Percentiles rank a stretch among this genome's conserved stretches.
Evolutionary conservation across 768 basidiomycete species (phyloP).

Genomic region (Boletus rufocinnamomeus): DNA sequence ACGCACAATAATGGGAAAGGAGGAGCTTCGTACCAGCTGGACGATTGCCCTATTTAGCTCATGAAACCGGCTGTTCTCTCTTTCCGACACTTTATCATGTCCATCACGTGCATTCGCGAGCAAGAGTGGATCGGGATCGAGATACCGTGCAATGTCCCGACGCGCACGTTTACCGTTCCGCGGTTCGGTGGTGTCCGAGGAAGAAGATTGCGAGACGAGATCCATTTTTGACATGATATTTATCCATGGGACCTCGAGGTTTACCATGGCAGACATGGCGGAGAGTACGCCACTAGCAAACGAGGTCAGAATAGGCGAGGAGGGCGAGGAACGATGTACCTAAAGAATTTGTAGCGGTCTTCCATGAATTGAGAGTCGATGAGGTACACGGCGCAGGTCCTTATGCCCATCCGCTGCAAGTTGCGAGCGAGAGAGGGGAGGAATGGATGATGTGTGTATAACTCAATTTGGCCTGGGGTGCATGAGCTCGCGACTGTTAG

Average conservation of each 20-base stretch:
- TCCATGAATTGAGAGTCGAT: slow-evolving; percentile 99
- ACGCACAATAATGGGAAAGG: neutral
- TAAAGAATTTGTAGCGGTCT: slow-evolving; percentile 97
- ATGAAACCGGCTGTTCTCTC: slow-evolving; percentile 86
- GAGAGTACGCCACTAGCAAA: slow-evolving; percentile 80
- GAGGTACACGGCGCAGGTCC: slow-evolving; percentile 88
- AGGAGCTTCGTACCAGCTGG: slow-evolving; percentile 66
- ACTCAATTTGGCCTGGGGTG: slow-evolving; percentile 86
- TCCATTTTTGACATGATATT: slow-evolving; percentile 99
- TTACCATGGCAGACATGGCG: slow-evolving; percentile 99
- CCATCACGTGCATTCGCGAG: slow-evolving; percentile 56
- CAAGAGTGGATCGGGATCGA: slow-evolving; percentile 93
- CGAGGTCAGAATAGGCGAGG: slow-evolving; percentile 7
- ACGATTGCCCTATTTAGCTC: slow-evolving; percentile 94
- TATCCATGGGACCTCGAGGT: slow-evolving; percentile 94
- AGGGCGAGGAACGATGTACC: slow-evolving; percentile 43
- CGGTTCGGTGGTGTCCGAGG: slow-evolving; percentile 46
- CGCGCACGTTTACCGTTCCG: slow-evolving; percentile 72
- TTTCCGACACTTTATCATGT: slow-evolving; percentile 45
- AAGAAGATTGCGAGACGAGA: slow-evolving; percentile 58
- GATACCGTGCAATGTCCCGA: slow-evolving; percentile 90
- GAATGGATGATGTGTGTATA: slow-evolving; percentile 98
- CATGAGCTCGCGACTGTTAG: slow-evolving; percentile 9
- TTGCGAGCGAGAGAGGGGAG: slow-evolving; percentile 86
- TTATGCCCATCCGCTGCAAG: slow-evolving; percentile 72